Percentiles rank a stretch among this genome's conserved stretches.
Evolutionary conservation across 108 stramenopile species (phyloP).

Genomic region (Cyclotella sp.): DNA sequence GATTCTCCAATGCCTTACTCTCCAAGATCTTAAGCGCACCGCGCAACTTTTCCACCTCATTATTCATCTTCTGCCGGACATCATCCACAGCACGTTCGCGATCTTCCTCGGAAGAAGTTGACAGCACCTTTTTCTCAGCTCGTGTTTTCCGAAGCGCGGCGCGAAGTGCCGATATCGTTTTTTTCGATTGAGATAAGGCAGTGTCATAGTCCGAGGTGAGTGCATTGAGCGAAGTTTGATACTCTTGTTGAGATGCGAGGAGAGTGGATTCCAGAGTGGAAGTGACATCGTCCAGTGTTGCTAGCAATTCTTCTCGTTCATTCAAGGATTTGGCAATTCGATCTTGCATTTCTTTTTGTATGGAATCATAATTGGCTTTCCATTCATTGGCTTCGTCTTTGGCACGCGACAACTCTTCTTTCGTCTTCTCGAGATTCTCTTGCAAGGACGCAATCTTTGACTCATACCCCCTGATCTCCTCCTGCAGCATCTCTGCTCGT

Average conservation of each 20-base stretch:
- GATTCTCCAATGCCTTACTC: constrained; percentile 37
- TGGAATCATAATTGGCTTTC: constrained; percentile 23
- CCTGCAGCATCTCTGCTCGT: constrained; percentile 3
- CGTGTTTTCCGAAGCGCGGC: constrained; percentile 24
- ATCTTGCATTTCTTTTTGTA: constrained; percentile 17
- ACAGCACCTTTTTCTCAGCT: constrained; percentile 1
- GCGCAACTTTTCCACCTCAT: constrained; percentile 49
- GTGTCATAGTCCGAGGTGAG: neutral
- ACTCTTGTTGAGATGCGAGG: neutral
- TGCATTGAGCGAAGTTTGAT: neutral
- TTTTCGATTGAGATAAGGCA: constrained; percentile 13
- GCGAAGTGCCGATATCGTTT: constrained; percentile 26
- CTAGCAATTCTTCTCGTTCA: constrained; percentile 18
- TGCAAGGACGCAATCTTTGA: constrained; percentile 19
- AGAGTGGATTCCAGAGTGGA: constrained; percentile 5
- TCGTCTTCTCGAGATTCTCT: neutral
- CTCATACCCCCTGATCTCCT: constrained; percentile 23
- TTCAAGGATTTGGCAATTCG: constrained; percentile 6
- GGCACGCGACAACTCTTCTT: constrained; percentile 3
- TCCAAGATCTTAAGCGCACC: constrained; percentile 32
- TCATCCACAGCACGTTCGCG: constrained; percentile 32
- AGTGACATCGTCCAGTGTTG: constrained; percentile 16
- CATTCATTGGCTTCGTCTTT: constrained; percentile 25
- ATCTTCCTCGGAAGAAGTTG: constrained; percentile 4
- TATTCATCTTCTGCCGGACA: constrained; percentile 38